These are phyloP conservation scores for Puccinia novopanici DNA, from an alignment of 1,284 basidiomycete genomes.

Conservation along the genomic window DNA sequence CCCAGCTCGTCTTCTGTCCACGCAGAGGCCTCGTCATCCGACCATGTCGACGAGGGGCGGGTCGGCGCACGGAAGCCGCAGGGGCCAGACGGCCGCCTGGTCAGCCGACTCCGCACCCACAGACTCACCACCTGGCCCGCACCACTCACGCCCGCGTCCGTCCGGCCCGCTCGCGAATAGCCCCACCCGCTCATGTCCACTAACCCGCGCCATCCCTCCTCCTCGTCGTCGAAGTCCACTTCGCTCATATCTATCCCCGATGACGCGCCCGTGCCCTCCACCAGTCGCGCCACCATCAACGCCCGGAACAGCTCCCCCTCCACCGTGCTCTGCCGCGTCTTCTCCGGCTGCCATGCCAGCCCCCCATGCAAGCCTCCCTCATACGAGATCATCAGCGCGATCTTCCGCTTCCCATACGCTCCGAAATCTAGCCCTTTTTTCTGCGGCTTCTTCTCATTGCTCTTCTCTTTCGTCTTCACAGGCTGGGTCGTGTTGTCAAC, in stretches of 20 bases:
- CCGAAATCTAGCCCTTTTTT: slow-evolving; percentile 51
- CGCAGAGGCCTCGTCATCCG: slow-evolving; percentile 34
- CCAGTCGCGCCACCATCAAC: slow-evolving; percentile 69
- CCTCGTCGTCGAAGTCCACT: slow-evolving; percentile 56
- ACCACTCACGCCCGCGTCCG: slow-evolving; percentile 90
- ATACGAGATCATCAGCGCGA: slow-evolving; percentile 88
- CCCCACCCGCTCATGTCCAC: slow-evolving; percentile 78
- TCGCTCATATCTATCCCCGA: slow-evolving; percentile 53
- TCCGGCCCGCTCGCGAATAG: slow-evolving; percentile 88
- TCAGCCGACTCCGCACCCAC: slow-evolving; percentile 74
- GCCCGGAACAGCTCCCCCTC: slow-evolving; percentile 84
- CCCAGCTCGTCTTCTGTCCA: slow-evolving; percentile 66
- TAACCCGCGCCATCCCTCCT: slow-evolving; percentile 53
- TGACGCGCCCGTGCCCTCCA: slow-evolving; percentile 64
- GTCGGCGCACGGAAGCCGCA: not conserved
- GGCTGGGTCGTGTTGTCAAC: not conserved
- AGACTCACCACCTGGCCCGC: slow-evolving; percentile 91
- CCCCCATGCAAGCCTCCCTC: slow-evolving; percentile 90
- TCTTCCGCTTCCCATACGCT: slow-evolving; percentile 69
- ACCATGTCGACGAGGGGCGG: not conserved
- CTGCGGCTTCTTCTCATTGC: no score
- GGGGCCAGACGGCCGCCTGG: slow-evolving; percentile 46
- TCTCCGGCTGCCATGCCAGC: slow-evolving; percentile 73
- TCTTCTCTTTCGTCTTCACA: slow-evolving; percentile 26
- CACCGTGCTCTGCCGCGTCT: slow-evolving; percentile 71